Base-by-base conservation (phyloP, 352 stramenopile species). In the Thraustochytrium sp. region DNA sequence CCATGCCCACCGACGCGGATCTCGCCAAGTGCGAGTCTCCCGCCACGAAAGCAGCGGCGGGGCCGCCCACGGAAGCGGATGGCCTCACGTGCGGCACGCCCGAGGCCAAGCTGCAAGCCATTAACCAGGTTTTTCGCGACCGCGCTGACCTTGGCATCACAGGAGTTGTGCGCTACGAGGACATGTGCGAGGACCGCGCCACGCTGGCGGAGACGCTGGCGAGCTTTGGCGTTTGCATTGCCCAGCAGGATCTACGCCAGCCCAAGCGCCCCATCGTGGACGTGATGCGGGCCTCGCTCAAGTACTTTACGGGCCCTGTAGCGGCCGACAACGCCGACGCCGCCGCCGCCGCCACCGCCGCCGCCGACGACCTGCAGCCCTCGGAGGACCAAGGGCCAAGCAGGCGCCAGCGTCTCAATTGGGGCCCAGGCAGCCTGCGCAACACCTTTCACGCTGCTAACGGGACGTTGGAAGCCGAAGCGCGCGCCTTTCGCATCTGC, bases 181-280 rank as follows among this genome's bases (percentile, higher is more conserved):
- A 51, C 29, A 75, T 75, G 18, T 75, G 62, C 44, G 2, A 75
- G 5, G 62, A 75, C 53, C 62, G 62, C 18, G 36, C 26, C 16
- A 55, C 1, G 16, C 62, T 75, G 18, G 11, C 48, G 36, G 37
- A 54, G 18, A 54, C 36, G 23, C n/a, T 75, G 11, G 8, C 21
- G 16, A n/a, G 40, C 9, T 18, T 34, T 26, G 62, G 62, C 26
- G 36, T 75, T 23, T 75, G 62, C 40, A 75, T 75, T 37, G 4
- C 21, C 62, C 23, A 75, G 29, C 13, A 8, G 2, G 29, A 75
- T 54, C 40, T 75, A 23, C 38, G 38, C 26, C 21, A 54, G 29
- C 62, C 62, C 62, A 75, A 75, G 44, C 36, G 62, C 16, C 51
- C 36, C 26, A 53, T 75, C 3, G 62, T 75, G 16, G 62, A 75